Conservation (phyloP, 176 grass and related monocot species). For the Oryza meridionalis region DNA sequence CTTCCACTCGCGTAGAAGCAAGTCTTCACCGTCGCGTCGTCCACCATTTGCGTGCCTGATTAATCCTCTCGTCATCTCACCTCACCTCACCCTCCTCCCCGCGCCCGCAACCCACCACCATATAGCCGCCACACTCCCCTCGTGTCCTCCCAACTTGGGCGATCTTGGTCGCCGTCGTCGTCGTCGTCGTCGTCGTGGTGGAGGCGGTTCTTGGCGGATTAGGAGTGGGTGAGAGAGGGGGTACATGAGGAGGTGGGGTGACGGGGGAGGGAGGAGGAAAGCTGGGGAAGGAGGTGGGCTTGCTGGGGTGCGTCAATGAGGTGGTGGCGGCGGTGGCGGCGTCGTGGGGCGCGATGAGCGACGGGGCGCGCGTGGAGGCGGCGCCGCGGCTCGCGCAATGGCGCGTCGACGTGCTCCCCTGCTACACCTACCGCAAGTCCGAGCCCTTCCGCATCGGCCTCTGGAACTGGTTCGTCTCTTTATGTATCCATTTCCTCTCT, state of each 20-base stretch:
- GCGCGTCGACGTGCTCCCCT: constrained; percentile 76
- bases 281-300: constrained; percentile 82
- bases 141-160: not conserved
- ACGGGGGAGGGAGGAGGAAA: constrained; percentile 48
- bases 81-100: not conserved
- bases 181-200: not conserved
- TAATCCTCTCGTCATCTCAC: constrained; percentile 32
- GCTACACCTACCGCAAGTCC: constrained; percentile 86
- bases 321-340: constrained; percentile 76
- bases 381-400: constrained; percentile 89
- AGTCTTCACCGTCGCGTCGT: constrained; percentile 9
- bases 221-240: not conserved
- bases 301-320: constrained; percentile 98
- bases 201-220: not conserved
- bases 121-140: constrained; percentile 31
- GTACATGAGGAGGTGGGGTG: constrained; percentile 60
- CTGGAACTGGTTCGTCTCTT: constrained; percentile 80
- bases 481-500: no score
- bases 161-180: not conserved
- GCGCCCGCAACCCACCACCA: not conserved
- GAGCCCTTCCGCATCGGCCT: constrained; percentile 90
- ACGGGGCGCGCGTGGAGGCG: constrained; percentile 74
- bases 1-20: constrained; percentile 62
- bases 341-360: constrained; percentile 63
- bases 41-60: constrained; percentile 65